Evolutionary conservation across 345 rosid species (phyloP).

Genomic region (Pistacia atlantica): DNA sequence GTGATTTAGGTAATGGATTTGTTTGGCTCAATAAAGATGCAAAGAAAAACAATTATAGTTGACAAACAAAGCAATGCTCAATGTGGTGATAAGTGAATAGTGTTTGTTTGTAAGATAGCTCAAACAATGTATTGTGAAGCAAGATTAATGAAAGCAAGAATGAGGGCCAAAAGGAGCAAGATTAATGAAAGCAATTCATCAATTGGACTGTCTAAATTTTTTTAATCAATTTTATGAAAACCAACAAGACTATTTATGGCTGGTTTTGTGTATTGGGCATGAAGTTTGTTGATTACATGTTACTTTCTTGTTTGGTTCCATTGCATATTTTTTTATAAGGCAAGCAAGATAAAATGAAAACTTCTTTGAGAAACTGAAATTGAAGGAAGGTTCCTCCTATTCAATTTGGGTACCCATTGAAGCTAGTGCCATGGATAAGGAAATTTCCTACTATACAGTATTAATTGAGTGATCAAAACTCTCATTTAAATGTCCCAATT

Average conservation of each 20-base stretch:
- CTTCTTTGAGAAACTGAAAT: background rate
- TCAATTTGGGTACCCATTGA: background rate
- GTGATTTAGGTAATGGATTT: background rate
- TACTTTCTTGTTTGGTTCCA: background rate
- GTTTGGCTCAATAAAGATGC: background rate
- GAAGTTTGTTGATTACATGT: background rate
- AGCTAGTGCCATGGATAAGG: constrained; percentile 1
- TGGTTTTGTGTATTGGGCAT: background rate
- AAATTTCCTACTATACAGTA: background rate
- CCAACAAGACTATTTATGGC: too few species aligned
- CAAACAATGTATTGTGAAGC: too few species aligned
- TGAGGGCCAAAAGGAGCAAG: too few species aligned
- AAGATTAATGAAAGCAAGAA: too few species aligned
- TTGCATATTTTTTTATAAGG: background rate
- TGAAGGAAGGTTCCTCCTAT: background rate
- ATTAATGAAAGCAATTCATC: too few species aligned
- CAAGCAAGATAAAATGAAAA: background rate
- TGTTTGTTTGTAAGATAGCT: too few species aligned
- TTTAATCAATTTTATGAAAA: too few species aligned
- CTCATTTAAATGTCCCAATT: too few species aligned
- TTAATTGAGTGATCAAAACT: background rate
- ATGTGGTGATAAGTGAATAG: too few species aligned
- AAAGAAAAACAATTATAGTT: background rate
- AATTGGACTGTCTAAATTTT: too few species aligned
- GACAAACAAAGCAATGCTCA: too few species aligned